Conservation (phyloP, 768 basidiomycete genomes). For the Lactarius indigo region DNA sequence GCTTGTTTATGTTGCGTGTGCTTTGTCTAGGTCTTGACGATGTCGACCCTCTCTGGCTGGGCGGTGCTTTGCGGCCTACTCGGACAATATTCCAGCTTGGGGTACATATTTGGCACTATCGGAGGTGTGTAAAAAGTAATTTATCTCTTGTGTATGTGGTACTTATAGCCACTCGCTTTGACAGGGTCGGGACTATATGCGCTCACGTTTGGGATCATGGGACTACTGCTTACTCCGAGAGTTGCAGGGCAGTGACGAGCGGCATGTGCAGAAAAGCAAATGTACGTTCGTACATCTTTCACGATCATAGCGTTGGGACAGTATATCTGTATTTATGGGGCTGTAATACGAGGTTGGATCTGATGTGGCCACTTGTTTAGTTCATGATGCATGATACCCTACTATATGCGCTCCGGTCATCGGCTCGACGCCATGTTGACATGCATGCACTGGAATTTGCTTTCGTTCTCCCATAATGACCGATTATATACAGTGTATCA, state of each 20-base stretch:
- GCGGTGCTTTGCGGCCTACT: slow-evolving; percentile 56
- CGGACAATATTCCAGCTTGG: slow-evolving; percentile 63
- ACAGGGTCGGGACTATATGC: slow-evolving; percentile 69
- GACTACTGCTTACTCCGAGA: slow-evolving; percentile 60
- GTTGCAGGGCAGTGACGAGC: slow-evolving; percentile 16
- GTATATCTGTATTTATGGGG: slow-evolving; percentile 11
- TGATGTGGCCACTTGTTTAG: not conserved
- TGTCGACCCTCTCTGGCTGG: slow-evolving; percentile 69
- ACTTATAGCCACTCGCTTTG: not conserved
- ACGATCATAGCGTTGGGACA: slow-evolving; percentile 1
- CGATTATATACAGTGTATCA: not conserved
- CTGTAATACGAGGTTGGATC: slow-evolving; percentile 8
- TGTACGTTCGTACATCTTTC: not conserved
- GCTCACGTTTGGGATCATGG: slow-evolving; percentile 69
- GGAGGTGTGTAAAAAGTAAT: slow-evolving; percentile 32
- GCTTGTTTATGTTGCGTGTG: not conserved
- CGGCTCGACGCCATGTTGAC: not conserved
- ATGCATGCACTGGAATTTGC: not conserved
- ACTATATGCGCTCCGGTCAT: not conserved
- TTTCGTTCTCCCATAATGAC: not conserved
- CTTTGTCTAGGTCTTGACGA: slow-evolving; percentile 46
- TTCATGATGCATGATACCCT: not conserved
- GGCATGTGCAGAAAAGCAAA: too few relatives aligned
- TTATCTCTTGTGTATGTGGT: slow-evolving; percentile 36
- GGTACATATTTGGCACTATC: slow-evolving; percentile 58